A percentile compares a stretch with the other conserved stretches of the same genome.
These are phyloP conservation scores for Paraconiothyrium brasiliense DNA, from an alignment of 2,329 filamentous ascomycete species.

Conservation along the genomic window DNA sequence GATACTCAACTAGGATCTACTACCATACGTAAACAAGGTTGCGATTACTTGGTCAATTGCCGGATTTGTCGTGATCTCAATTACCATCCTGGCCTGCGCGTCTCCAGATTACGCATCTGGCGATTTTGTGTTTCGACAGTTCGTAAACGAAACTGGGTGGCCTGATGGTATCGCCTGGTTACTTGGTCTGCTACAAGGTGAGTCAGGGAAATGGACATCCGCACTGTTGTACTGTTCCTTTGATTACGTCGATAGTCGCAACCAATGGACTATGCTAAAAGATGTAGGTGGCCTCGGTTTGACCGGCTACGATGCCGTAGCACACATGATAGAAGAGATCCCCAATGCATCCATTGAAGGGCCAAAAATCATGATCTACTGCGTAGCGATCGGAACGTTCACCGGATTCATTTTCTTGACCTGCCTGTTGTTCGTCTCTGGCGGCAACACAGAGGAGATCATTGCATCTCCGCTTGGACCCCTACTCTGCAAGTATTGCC, in stretches of 20 bases:
- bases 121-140: constrained; percentile 71
- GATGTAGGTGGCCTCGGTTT: constrained; percentile 57
- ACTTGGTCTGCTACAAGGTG: constrained; percentile 61
- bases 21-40: constrained; percentile 73
- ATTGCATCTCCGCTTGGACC: constrained; percentile 67
- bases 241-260: neutral
- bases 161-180: constrained; percentile 71
- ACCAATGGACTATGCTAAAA: neutral
- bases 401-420: constrained; percentile 71
- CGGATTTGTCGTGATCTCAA: constrained; percentile 75
- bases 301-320: constrained; percentile 64
- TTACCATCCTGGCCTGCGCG: constrained; percentile 72
- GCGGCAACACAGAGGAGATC: constrained; percentile 63
- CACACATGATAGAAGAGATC: constrained; percentile 69
- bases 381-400: constrained; percentile 68
- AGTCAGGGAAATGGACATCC: neutral
- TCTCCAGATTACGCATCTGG: constrained; percentile 72
- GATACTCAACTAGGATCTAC: constrained; percentile 43
- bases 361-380: constrained; percentile 73
- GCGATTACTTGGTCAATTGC: constrained; percentile 76
- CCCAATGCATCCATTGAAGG: constrained; percentile 67
- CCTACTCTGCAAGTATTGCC: constrained; percentile 52
- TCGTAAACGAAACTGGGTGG: constrained; percentile 75
- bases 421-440: constrained; percentile 71
- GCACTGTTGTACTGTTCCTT: neutral